A percentile compares a stretch with the other conserved stretches of the same genome.
Conservation (phyloP, 495 filamentous ascomycete genomes). For the Letharia lupina region DNA sequence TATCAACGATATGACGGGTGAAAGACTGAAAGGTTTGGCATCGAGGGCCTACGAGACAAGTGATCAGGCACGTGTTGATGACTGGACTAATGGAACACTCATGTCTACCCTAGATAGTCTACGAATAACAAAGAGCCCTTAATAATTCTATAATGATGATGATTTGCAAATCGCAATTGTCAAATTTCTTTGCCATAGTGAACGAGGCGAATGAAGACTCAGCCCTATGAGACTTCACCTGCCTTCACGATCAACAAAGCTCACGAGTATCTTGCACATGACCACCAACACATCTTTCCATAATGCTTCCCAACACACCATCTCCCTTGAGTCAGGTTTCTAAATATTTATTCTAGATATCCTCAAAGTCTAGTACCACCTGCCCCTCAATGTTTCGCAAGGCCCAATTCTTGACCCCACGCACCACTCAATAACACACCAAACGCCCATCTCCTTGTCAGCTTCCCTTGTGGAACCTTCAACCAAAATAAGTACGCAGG, state of each 20-base stretch:
- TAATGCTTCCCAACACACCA: not conserved
- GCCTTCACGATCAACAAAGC: not conserved
- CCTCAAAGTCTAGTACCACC: not conserved
- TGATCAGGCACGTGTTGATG: slow-evolving; percentile 55
- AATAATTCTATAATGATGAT: not conserved
- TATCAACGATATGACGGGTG: slow-evolving; percentile 36
- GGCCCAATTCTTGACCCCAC: not conserved
- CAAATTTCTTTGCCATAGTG: not conserved
- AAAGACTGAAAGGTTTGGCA: slow-evolving; percentile 49
- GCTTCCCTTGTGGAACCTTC: not conserved
- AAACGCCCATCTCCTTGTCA: not conserved
- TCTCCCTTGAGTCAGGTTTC: not conserved
- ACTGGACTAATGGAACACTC: slow-evolving; percentile 53
- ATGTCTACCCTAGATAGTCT: not conserved
- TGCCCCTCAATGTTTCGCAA: not conserved
- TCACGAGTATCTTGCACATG: not conserved
- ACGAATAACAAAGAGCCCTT: not conserved
- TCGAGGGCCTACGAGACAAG: slow-evolving; percentile 58
- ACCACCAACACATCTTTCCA: not conserved
- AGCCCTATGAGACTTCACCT: not conserved
- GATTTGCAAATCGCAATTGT: not conserved
- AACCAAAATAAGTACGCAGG: not conserved
- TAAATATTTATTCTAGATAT: not conserved
- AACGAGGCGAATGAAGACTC: not conserved
- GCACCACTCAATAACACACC: not conserved